Evolutionary conservation across 1,284 basidiomycete genomes (phyloP).

Genomic region (Porodaedalea pini): DNA sequence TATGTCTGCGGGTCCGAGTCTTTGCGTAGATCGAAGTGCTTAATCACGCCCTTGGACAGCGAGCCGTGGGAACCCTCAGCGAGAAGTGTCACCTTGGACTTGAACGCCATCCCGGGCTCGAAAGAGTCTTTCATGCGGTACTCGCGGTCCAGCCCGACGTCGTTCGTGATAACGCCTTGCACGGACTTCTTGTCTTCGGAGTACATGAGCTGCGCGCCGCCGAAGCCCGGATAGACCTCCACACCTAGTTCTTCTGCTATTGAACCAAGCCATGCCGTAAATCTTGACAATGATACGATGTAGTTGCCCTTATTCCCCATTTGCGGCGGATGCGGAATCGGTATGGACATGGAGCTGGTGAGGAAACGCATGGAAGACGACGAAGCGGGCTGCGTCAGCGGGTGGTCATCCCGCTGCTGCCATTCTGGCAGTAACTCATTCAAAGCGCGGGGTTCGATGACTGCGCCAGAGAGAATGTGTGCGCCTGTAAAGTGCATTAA

Average conservation of each 20-base stretch:
- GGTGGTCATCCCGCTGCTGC: slow-evolving; percentile 56
- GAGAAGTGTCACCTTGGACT: slow-evolving; percentile 90
- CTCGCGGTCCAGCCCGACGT: slow-evolving; percentile 86
- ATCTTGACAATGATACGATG: slow-evolving; percentile 85
- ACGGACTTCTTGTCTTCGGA: slow-evolving; percentile 66
- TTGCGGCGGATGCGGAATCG: slow-evolving; percentile 95
- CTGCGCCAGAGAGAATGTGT: slow-evolving; percentile 94
- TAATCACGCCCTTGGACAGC: slow-evolving; percentile 80
- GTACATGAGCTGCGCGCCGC: slow-evolving; percentile 81
- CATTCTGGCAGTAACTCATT: slow-evolving; percentile 92
- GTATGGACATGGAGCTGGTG: slow-evolving; percentile 69
- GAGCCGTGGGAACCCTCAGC: slow-evolving; percentile 96
- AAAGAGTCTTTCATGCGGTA: slow-evolving; percentile 84
- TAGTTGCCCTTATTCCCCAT: slow-evolving; percentile 97
- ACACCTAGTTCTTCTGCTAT: slow-evolving; percentile 92
- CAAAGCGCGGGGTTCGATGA: slow-evolving; percentile 89
- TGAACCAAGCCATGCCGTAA: slow-evolving; percentile 86
- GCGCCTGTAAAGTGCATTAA: slow-evolving; percentile 59
- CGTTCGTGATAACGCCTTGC: slow-evolving; percentile 88
- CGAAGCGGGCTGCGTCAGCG: slow-evolving; percentile 76
- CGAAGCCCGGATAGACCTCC: slow-evolving; percentile 97
- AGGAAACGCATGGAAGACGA: slow-evolving; percentile 88
- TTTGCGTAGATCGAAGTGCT: slow-evolving; percentile 73
- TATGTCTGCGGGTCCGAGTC: slow-evolving; percentile 94
- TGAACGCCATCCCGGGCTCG: slow-evolving; percentile 97